Percentiles rank a stretch among this genome's conserved stretches.
Evolutionary conservation across 257 asterid species (phyloP).

Genomic region (Paraleonurus japonicus): DNA sequence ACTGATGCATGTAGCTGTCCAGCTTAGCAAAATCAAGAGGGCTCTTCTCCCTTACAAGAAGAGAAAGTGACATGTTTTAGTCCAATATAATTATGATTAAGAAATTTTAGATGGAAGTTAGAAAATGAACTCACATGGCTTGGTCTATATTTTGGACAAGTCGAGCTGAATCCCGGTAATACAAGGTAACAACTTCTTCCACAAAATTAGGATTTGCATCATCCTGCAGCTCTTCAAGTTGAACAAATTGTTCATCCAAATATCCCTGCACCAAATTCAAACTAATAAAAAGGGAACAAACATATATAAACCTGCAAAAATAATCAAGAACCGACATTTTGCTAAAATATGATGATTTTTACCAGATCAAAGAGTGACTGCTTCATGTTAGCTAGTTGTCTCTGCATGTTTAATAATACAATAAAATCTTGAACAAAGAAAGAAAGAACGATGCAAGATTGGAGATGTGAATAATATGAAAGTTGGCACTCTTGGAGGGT

Average conservation of each 20-base stretch:
- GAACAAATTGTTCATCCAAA: slow-evolving; percentile 68
- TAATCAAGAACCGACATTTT: neutral
- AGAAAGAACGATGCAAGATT: neutral
- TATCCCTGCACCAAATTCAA: slow-evolving; percentile 44
- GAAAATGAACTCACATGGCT: slow-evolving; percentile 49
- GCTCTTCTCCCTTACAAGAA: slow-evolving; percentile 35
- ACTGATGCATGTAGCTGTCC: slow-evolving; percentile 69
- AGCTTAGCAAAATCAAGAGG: slow-evolving; percentile 51
- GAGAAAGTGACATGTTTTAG: neutral
- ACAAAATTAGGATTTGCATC: slow-evolving; percentile 73
- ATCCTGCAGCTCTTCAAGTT: slow-evolving; percentile 76
- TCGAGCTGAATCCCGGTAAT: slow-evolving; percentile 60
- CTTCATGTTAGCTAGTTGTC: slow-evolving; percentile 62
- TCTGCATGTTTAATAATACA: slow-evolving; percentile 33
- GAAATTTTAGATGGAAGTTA: neutral
- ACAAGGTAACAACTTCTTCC: slow-evolving; percentile 74
- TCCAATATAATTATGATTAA: neutral
- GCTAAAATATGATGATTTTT: neutral
- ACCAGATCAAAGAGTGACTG: slow-evolving; percentile 69
- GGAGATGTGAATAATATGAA: slow-evolving; percentile 31
- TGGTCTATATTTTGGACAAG: slow-evolving; percentile 54
- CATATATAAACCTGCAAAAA: slow-evolving; percentile 15
- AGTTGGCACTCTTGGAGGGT: slow-evolving; percentile 29
- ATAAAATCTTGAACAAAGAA: neutral
- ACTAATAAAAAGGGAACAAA: neutral